phyloP scores from a whole-genome alignment of 2,329 filamentous ascomycete genomes.

The Calonectria pauciramosa region DNA sequence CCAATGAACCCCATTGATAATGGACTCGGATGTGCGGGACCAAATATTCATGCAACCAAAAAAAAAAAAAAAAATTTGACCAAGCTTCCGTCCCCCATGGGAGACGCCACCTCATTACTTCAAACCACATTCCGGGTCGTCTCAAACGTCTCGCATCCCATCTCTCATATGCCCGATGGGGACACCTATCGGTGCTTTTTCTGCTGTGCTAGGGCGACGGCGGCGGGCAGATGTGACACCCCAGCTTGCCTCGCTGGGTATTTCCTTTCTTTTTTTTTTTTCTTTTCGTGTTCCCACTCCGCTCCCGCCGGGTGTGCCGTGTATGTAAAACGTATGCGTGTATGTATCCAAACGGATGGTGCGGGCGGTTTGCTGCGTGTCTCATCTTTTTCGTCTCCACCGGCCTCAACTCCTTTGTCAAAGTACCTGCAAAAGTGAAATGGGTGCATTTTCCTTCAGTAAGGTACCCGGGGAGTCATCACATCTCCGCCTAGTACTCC shows the following conservation, averaged over 20 bases:
- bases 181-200: slow-evolving; percentile 5
- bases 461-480: slow-evolving; percentile 40
- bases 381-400: slow-evolving; percentile 36
- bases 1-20: slow-evolving; percentile 19
- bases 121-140: neutral
- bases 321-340: slow-evolving; percentile 31
- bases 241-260: neutral
- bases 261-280: slow-evolving; percentile 13
- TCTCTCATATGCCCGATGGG: slow-evolving; percentile 13
- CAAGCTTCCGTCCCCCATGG: neutral
- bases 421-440: slow-evolving; percentile 26
- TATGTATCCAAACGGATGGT: slow-evolving; percentile 27
- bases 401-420: slow-evolving; percentile 29
- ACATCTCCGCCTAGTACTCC: slow-evolving; percentile 43
- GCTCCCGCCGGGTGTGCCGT: slow-evolving; percentile 26
- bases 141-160: slow-evolving; percentile 13
- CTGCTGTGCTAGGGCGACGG: neutral
- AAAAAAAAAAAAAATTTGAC: neutral
- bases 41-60: slow-evolving; percentile 2
- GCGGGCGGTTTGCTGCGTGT: slow-evolving; percentile 37
- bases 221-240: neutral
- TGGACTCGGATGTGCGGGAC: slow-evolving; percentile 8
- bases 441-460: slow-evolving; percentile 25
- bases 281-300: slow-evolving; percentile 22
- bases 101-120: slow-evolving; percentile 5